Evolutionary conservation across 2,329 filamentous ascomycete genomes (phyloP), one percentile per base, ranked within the genome.

Genomic region (Bipolaris zeicola): DNA sequence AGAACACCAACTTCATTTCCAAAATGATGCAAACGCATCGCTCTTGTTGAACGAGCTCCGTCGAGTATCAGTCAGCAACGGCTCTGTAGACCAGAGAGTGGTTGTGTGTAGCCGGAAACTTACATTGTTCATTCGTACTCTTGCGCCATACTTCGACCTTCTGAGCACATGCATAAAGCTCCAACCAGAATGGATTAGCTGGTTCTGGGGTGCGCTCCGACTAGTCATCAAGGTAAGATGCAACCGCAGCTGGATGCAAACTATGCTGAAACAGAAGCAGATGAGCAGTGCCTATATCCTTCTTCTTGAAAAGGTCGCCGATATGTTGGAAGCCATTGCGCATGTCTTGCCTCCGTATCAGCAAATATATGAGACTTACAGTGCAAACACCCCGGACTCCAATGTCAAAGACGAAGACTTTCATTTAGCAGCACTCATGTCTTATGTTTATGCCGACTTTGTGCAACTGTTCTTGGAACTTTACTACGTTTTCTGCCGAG

Each of bases 131-230:
- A 51, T 62, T 7, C 60, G 53, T 20, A 41, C 50, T 11, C 67
- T 72, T 55, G 61, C 64, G 28, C 59, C 64, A 6, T 73, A 67
- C 53, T 72, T 72, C 44, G 65, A 70, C 39, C 50, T 72, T 14
- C 55, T 73, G 33, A 54, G 55, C 39, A 62, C 63, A 10, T 68
- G 61, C 33, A 57, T 61, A 16, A 31, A 60, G 26, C 24, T 63
- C n/a, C 56, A 45, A 18, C 33, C 60, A 48, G 64, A 65, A 52
- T 72, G 65, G 66, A 22, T 56, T 20, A 55, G 57, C 11, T 68
- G 60, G 38, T 66, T 72, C 37, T 73, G 70, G 70, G 65, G 61
- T 22, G 50, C 53, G 18, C 44, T 71, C 14, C 43, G 47, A 36
- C 37, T 72, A 33, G 52, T 71, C 14, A 67, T 70, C 57, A 63